Evolutionary conservation across 495 filamentous ascomycete species (phyloP).

Genomic region (Clavariopsis aquatica): DNA sequence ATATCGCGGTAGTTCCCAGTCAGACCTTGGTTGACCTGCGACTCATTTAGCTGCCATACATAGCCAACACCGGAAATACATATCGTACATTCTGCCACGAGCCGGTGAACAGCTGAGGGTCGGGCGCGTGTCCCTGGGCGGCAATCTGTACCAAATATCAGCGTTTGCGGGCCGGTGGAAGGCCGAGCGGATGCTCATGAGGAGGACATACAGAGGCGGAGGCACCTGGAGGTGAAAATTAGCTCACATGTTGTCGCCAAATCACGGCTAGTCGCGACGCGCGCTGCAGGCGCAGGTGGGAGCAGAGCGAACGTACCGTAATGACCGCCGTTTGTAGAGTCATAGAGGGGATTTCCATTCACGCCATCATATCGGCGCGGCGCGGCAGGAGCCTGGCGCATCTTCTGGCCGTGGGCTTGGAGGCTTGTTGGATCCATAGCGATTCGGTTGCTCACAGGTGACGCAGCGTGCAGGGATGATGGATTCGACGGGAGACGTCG

Average conservation of each 20-base stretch:
- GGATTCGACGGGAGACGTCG: neutral
- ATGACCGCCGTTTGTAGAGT: constrained; percentile 79
- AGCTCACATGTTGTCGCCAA: constrained; percentile 23
- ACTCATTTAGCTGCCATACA: constrained; percentile 16
- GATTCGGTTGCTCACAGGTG: constrained; percentile 14
- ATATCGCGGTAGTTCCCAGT: constrained; percentile 93
- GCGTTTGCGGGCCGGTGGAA: neutral
- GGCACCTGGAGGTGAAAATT: constrained; percentile 59
- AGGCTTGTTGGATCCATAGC: constrained; percentile 60
- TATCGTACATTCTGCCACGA: constrained; percentile 85
- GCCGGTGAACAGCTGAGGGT: constrained; percentile 84
- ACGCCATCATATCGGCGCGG: constrained; percentile 44
- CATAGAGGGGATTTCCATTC: constrained; percentile 65
- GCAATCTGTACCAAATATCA: constrained; percentile 49
- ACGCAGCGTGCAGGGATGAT: constrained; percentile 16
- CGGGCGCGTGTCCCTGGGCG: constrained; percentile 76
- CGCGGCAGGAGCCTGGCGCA: constrained; percentile 47
- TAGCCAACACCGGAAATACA: neutral
- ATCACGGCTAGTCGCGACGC: too few species aligned
- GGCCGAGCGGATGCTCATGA: constrained; percentile 28
- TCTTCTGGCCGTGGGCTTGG: constrained; percentile 54
- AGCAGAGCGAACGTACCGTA: constrained; percentile 65
- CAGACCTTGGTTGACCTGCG: constrained; percentile 89
- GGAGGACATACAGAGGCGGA: constrained; percentile 69
- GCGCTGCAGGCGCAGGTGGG: neutral